Percentiles rank a stretch among this genome's conserved stretches.
These are phyloP conservation scores for Sugiyamaella paludigena DNA, from an alignment of 1,139 yeast species.

Conservation along the genomic window DNA sequence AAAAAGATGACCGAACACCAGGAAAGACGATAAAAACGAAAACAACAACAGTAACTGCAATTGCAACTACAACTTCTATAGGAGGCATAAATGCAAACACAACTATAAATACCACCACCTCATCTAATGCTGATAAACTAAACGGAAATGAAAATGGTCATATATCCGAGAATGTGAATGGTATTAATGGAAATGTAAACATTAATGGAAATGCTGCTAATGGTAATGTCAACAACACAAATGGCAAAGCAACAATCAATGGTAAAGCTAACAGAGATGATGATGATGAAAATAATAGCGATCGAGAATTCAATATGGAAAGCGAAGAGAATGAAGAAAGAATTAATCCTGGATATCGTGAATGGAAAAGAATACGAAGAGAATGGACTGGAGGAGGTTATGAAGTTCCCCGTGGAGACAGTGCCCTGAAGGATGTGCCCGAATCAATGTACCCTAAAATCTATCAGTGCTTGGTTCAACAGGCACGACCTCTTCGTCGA, in stretches of 20 bases:
- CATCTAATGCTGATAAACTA: no score
- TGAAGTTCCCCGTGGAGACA: conserved; percentile 15
- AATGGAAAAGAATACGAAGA: conserved; percentile 33
- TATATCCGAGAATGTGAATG: no score
- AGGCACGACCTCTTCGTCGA: conserved; percentile 50
- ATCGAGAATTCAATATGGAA: conserved; percentile 13
- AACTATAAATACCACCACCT: no score
- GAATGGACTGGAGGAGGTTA: conserved; percentile 30
- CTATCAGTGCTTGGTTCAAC: conserved; percentile 51
- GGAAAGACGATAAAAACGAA: no score
- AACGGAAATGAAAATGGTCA: no score
- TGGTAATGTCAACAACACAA: not conserved
- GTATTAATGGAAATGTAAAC: no score
- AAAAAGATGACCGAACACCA: no score
- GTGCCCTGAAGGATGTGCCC: conserved; percentile 29
- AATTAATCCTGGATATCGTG: conserved; percentile 32
- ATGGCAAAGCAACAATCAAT: conserved; percentile 32
- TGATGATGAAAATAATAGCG: conserved; percentile 56
- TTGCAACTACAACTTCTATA: no score
- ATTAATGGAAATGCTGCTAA: not conserved
- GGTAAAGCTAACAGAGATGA: conserved; percentile 49
- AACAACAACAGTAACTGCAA: no score
- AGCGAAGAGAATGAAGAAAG: conserved; percentile 31
- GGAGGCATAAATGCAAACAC: no score
- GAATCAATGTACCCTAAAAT: conserved; percentile 39